These are phyloP conservation scores for Microdochium trichocladiopsis DNA, from an alignment of 2,329 filamentous ascomycete genomes.

Conservation along the genomic window DNA sequence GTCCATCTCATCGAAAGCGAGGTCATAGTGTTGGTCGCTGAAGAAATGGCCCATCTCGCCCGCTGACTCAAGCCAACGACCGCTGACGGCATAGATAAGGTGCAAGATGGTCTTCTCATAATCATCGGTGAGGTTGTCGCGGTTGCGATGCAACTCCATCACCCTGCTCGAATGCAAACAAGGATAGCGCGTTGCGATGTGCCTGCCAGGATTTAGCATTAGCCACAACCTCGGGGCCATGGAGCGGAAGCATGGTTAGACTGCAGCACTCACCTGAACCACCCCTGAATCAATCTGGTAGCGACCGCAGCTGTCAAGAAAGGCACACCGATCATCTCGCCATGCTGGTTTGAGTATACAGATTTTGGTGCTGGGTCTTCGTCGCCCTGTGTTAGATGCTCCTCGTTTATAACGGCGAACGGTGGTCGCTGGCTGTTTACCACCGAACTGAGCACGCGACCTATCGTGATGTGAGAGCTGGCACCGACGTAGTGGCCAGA, in stretches of 20 bases:
- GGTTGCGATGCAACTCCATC: slow-evolving; percentile 16
- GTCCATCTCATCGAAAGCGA: slow-evolving; percentile 18
- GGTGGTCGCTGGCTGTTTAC: slow-evolving; percentile 16
- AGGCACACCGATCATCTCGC: slow-evolving; percentile 15
- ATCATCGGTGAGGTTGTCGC: slow-evolving; percentile 14
- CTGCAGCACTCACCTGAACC: slow-evolving; percentile 9
- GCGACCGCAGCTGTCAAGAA: slow-evolving; percentile 17
- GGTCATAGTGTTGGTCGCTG: slow-evolving; percentile 19
- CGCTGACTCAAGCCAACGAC: slow-evolving; percentile 21
- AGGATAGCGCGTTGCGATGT: slow-evolving; percentile 20
- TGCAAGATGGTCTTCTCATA: slow-evolving; percentile 19
- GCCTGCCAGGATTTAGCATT: too few relatives aligned
- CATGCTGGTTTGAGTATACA: slow-evolving; percentile 12
- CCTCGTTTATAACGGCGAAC: slow-evolving; percentile 6
- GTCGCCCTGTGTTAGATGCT: slow-evolving; percentile 8
- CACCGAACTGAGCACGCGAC: slow-evolving; percentile 20
- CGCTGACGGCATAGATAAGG: slow-evolving; percentile 19
- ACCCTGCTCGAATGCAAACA: slow-evolving; percentile 14
- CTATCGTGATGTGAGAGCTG: slow-evolving; percentile 21
- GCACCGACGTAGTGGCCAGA: slow-evolving; percentile 20
- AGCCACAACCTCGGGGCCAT: too few relatives aligned
- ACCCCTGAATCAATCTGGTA: slow-evolving; percentile 16
- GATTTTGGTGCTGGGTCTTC: slow-evolving; percentile 20
- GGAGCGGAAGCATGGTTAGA: neutral
- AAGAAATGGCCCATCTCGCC: slow-evolving; percentile 21